phyloP scores from a whole-genome alignment of 352 stramenopile species.

The Pythium vanterpoolii region DNA sequence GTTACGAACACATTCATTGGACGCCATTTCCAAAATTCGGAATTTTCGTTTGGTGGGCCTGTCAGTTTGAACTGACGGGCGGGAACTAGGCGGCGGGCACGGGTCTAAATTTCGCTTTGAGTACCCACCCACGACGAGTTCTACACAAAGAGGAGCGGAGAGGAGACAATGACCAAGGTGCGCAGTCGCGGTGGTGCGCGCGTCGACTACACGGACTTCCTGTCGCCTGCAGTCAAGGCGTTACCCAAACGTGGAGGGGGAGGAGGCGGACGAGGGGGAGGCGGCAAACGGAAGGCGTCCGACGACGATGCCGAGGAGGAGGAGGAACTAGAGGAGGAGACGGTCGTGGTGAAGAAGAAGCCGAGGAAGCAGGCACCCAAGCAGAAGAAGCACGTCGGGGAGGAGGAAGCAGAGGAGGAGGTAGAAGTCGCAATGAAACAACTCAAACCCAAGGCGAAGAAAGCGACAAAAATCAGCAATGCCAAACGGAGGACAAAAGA shows the following conservation, averaged over 20 bases:
- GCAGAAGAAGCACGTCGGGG: constrained; percentile 4
- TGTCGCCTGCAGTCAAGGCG: constrained; percentile 24
- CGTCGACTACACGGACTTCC: constrained; percentile 45
- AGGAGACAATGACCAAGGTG: constrained; percentile 30
- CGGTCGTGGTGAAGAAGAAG: constrained; percentile 13
- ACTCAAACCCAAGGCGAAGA: constrained; percentile 11
- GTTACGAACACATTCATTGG: constrained; percentile 8
- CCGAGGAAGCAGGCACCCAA: constrained; percentile 17
- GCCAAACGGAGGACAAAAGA: constrained; percentile 2
- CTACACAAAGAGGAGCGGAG: background rate
- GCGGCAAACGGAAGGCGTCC: constrained; percentile 11
- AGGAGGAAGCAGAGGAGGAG: constrained; percentile 12
- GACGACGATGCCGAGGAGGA: constrained; percentile 4
- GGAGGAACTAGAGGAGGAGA: constrained; percentile 15
- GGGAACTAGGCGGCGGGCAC: constrained; percentile 4
- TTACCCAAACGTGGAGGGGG: constrained; percentile 15
- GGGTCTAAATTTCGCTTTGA: constrained; percentile 7
- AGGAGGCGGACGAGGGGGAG: constrained; percentile 17
- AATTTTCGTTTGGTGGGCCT: background rate
- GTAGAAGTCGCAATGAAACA: too few species aligned
- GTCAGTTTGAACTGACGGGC: constrained; percentile 18
- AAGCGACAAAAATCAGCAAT: constrained; percentile 2
- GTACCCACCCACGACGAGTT: constrained; percentile 8
- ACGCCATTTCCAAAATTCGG: constrained; percentile 8
- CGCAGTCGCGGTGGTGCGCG: constrained; percentile 26